Percentiles rank a stretch among this genome's conserved stretches.
These are phyloP conservation scores for Orbilia brochopaga DNA, from an alignment of 2,329 filamentous ascomycete species.

Conservation along the genomic window DNA sequence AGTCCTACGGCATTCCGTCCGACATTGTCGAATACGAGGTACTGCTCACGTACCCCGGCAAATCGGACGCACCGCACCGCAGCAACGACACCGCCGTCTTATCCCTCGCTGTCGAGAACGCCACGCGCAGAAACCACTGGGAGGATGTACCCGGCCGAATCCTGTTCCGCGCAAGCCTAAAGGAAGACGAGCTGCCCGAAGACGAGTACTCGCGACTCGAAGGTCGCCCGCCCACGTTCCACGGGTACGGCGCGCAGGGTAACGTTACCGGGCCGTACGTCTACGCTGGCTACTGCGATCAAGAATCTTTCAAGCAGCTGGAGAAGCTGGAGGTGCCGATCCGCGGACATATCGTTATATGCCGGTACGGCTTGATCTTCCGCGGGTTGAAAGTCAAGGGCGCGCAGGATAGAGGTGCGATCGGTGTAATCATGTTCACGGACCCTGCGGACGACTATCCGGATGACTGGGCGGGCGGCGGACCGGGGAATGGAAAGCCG, in stretches of 20 bases:
- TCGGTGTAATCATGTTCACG: slow-evolving; percentile 88
- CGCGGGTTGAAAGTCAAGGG: slow-evolving; percentile 85
- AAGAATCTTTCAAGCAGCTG: slow-evolving; percentile 78
- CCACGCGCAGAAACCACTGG: slow-evolving; percentile 58
- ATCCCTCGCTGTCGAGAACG: slow-evolving; percentile 64
- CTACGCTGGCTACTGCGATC: slow-evolving; percentile 89
- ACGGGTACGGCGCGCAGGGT: slow-evolving; percentile 87
- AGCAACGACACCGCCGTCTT: slow-evolving; percentile 61
- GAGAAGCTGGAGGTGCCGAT: slow-evolving; percentile 74
- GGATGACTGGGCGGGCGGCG: slow-evolving; percentile 62
- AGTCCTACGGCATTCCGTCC: slow-evolving; percentile 70
- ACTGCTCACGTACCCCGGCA: slow-evolving; percentile 77
- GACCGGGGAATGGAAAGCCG: slow-evolving; percentile 72
- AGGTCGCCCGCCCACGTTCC: slow-evolving; percentile 72
- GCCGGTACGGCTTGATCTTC: slow-evolving; percentile 64
- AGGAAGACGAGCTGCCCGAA: slow-evolving; percentile 67
- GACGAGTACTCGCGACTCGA: slow-evolving; percentile 57
- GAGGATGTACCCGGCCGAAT: slow-evolving; percentile 69
- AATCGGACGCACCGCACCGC: slow-evolving; percentile 65
- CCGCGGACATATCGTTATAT: slow-evolving; percentile 74
- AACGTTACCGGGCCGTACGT: slow-evolving; percentile 84
- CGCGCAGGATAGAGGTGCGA: slow-evolving; percentile 85
- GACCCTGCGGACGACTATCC: slow-evolving; percentile 71
- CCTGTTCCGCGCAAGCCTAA: slow-evolving; percentile 70
- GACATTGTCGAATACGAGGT: slow-evolving; percentile 73